Percentiles rank a stretch among this genome's conserved stretches.
Conservation (phyloP, 768 basidiomycete species). For the Tricholoma bakamatsutake region DNA sequence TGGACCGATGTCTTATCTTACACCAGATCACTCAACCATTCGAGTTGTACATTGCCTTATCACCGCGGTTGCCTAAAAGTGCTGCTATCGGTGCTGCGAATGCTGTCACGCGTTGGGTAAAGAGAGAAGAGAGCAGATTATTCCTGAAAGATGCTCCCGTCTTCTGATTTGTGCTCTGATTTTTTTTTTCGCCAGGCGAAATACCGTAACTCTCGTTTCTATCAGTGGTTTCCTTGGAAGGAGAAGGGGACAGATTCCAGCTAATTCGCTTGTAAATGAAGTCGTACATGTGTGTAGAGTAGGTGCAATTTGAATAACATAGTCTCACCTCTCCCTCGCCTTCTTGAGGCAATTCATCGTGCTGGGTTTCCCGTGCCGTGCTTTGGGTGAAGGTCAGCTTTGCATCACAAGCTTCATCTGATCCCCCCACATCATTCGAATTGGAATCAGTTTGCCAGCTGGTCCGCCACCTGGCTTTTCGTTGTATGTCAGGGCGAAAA, state of each 20-base stretch:
- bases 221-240: neutral
- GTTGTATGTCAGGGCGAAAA: neutral
- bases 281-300: too few relatives aligned
- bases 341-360: neutral
- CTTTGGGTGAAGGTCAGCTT: neutral
- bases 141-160: slow-evolving; percentile 90
- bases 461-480: neutral
- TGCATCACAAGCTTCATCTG: neutral
- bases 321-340: neutral
- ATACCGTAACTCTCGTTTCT: neutral
- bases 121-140: slow-evolving; percentile 75
- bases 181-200: neutral
- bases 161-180: slow-evolving; percentile 39
- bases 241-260: neutral
- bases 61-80: slow-evolving; percentile 81
- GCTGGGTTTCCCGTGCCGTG: neutral
- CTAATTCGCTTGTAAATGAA: slow-evolving; percentile 3
- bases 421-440: neutral
- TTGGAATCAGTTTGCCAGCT: neutral
- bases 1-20: neutral
- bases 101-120: slow-evolving; percentile 84
- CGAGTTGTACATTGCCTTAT: slow-evolving; percentile 82
- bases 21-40: slow-evolving; percentile 86
- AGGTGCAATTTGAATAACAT: neutral
- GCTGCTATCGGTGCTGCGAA: slow-evolving; percentile 88